Conservation (phyloP, 1,284 basidiomycete species). For the Boletus mariae region DNA sequence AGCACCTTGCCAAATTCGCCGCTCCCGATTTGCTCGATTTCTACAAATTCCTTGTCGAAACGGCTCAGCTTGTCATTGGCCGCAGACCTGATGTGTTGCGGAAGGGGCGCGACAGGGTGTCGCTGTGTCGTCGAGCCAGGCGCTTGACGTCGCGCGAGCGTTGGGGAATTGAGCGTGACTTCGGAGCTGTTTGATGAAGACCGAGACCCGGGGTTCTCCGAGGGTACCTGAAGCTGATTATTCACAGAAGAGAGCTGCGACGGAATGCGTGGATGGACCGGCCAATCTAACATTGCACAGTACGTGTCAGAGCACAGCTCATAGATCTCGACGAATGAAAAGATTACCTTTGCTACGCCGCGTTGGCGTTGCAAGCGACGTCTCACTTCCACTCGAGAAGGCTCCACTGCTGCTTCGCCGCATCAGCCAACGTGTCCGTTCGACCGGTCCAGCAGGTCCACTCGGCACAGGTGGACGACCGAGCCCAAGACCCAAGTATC, state of each 20-base stretch:
- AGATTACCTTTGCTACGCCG: conserved; percentile 39
- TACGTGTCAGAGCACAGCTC: conserved; percentile 9
- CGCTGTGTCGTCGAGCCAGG: conserved; percentile 19
- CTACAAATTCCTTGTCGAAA: conserved; percentile 78
- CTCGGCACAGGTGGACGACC: conserved; percentile 49
- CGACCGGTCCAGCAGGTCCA: conserved; percentile 34
- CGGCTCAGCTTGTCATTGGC: conserved; percentile 43
- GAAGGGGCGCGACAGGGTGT: conserved; percentile 16
- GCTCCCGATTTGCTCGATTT: conserved; percentile 80
- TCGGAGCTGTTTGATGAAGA: conserved; percentile 52
- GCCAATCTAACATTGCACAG: conserved; percentile 43
- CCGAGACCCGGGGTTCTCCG: conserved; percentile 50
- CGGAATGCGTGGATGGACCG: conserved; percentile 43
- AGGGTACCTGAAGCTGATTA: conserved; percentile 39
- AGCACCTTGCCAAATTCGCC: conserved; percentile 95
- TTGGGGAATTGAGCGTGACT: conserved; percentile 38
- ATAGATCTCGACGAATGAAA: conserved; percentile 22
- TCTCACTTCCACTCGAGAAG: conserved; percentile 69
- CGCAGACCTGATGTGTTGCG: conserved; percentile 9
- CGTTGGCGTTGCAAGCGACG: conserved; percentile 65
- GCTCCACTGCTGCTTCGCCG: conserved; percentile 73
- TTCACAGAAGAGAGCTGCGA: conserved; percentile 32
- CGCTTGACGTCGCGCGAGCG: conserved; percentile 25
- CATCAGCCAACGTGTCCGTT: conserved; percentile 57
- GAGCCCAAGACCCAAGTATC: conserved; percentile 64